Conservation (phyloP, 1,139 yeast species). For the Taphrina pruni region DNA sequence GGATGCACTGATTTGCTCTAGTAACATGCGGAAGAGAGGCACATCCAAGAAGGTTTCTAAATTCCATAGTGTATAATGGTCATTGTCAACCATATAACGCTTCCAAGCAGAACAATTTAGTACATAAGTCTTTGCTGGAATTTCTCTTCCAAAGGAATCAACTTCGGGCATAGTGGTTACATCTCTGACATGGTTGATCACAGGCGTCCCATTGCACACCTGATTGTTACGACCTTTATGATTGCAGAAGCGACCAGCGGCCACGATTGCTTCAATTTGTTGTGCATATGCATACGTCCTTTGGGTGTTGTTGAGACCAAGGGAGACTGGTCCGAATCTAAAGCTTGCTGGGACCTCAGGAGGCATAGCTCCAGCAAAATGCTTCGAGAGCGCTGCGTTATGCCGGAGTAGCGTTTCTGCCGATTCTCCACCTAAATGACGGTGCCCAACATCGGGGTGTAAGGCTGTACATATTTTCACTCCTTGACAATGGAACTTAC, state of each 20-base stretch:
- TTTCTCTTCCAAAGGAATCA: neutral
- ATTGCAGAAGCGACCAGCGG: neutral
- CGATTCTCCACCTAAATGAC: neutral
- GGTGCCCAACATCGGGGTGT: neutral
- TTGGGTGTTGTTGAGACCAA: neutral
- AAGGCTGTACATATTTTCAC: neutral
- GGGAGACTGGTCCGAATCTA: neutral
- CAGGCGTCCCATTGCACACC: neutral
- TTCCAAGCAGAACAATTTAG: neutral
- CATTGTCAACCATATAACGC: neutral
- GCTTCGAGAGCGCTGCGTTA: neutral
- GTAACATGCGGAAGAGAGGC: neutral
- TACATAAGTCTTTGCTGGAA: neutral
- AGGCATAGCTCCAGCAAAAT: neutral
- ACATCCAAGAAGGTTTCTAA: neutral
- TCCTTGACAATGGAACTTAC: neutral
- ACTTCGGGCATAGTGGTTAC: neutral
- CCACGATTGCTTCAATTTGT: neutral
- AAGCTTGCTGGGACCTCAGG: neutral
- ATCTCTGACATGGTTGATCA: neutral
- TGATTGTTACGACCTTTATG: neutral
- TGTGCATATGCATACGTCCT: neutral
- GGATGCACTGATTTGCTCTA: neutral
- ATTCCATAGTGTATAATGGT: neutral
- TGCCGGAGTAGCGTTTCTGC: neutral